Conservation (phyloP, 2,329 filamentous ascomycete species). For the Claviceps sorghi region DNA sequence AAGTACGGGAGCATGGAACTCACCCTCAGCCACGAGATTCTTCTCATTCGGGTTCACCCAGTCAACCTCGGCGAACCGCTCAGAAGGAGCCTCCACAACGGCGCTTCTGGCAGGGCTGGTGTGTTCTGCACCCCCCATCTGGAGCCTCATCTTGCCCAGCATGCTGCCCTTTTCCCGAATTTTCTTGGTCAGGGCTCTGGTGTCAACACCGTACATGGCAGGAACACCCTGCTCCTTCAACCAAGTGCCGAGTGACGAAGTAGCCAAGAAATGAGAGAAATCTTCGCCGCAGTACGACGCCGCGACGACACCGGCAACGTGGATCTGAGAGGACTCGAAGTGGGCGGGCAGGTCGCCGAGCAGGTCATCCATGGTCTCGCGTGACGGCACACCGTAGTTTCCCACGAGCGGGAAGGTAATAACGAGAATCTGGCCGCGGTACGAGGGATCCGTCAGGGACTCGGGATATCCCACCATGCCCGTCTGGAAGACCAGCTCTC, state of each 20-base stretch:
- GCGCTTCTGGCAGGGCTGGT: slow-evolving; percentile 28
- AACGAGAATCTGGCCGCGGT: slow-evolving; percentile 89
- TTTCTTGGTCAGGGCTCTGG: slow-evolving; percentile 80
- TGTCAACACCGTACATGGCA: slow-evolving; percentile 91
- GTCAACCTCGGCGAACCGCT: slow-evolving; percentile 61
- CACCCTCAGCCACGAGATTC: slow-evolving; percentile 90
- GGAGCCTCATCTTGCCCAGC: slow-evolving; percentile 76
- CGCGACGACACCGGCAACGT: slow-evolving; percentile 81
- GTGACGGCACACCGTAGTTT: slow-evolving; percentile 92
- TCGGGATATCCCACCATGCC: slow-evolving; percentile 99
- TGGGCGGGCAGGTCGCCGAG: slow-evolving; percentile 76
- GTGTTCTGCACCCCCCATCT: slow-evolving; percentile 31
- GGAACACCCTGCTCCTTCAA: slow-evolving; percentile 91
- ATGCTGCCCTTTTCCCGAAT: slow-evolving; percentile 92
- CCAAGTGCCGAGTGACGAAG: slow-evolving; percentile 84
- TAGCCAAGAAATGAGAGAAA: slow-evolving; percentile 85
- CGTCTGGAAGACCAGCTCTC: slow-evolving; percentile 97
- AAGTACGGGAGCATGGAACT: slow-evolving; percentile 25
- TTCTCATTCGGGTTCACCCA: slow-evolving; percentile 87
- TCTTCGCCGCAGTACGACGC: slow-evolving; percentile 89
- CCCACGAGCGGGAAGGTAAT: slow-evolving; percentile 97
- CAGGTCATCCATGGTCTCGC: slow-evolving; percentile 71
- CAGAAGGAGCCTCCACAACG: slow-evolving; percentile 14
- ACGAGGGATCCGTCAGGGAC: slow-evolving; percentile 76
- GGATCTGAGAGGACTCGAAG: slow-evolving; percentile 86